Base-by-base conservation (phyloP, 768 basidiomycete genomes). In the Leccinum olivaceopallidum region DNA sequence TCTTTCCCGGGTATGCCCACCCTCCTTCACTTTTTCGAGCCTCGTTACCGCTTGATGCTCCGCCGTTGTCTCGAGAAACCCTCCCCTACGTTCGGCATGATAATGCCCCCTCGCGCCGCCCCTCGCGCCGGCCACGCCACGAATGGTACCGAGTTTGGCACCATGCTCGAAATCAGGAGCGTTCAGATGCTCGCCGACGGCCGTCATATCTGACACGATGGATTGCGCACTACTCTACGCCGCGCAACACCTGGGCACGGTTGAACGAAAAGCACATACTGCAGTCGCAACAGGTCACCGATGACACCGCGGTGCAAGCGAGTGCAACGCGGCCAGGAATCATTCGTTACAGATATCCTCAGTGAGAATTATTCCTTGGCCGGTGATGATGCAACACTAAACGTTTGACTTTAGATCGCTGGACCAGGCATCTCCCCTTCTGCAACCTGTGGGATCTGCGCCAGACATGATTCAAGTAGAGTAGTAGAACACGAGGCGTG, bases 41-140 rank as follows among this genome's bases (percentile, higher is more conserved):
- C 96, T 0, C 83, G 92, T 67, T 95, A 98, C 73, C 89, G 96
- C 7, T 82, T 98, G 55, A 98, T 98, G 96, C 88, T 98, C 57
- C 90, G 96, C 24, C 87, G 96, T n/a, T 94, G 91, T 71, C 87
- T 98, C 59, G 88, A 93, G 67, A 85, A 82, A 16, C 79, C 84
- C 5, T 78, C 77, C 48, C 92, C 92, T n/a, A 80, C 81, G 24
- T 97, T 98, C 74, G 96, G 96, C 39, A 98, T 98, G 92, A 83
- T 97, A 68, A 87, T 96, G 78, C 87, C 91, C 14, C 79, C 83
- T 22, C 71, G 77, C 24, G 74, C 78, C 1, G 71, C 76, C 3
- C 71, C 24, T 26, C 70, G 8, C 26, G 44, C 60, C 12, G 65
- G 61, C 56, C 67, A 67, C 44, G 67, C 67, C 18, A 14, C 69